Evolutionary conservation across 169 alveolate genomes (phyloP).

Genomic region (Plasmodium knowlesi): DNA sequence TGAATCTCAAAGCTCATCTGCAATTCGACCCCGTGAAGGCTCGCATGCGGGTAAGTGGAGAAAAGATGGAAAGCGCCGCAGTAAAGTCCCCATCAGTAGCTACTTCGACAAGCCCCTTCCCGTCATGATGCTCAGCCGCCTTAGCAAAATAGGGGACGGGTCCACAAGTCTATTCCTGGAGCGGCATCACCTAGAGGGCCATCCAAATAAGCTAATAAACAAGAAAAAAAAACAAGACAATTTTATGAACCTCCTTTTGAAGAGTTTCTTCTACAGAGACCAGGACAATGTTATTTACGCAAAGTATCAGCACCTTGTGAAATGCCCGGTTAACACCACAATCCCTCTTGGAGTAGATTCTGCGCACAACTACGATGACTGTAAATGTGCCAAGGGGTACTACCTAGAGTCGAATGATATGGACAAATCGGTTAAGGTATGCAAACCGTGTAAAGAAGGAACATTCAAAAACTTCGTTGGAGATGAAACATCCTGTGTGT

Average conservation of each 20-base stretch:
- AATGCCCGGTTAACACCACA: conserved; percentile 84
- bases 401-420: conserved; percentile 72
- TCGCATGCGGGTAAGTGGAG: neutral
- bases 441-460: conserved; percentile 86
- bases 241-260: conserved; percentile 18
- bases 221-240: neutral
- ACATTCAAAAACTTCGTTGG: conserved; percentile 86
- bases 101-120: neutral
- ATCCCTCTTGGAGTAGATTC: conserved; percentile 88
- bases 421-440: conserved; percentile 59
- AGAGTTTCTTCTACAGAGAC: conserved; percentile 22
- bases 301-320: conserved; percentile 74
- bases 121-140: neutral
- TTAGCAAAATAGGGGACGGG: neutral
- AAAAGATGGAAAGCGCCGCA: neutral
- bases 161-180: neutral
- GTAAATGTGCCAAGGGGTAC: conserved; percentile 88
- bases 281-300: conserved; percentile 6
- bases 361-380: conserved; percentile 83
- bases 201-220: neutral
- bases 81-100: neutral
- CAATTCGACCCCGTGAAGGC: neutral
- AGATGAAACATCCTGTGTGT: conserved; percentile 85
- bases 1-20: neutral
- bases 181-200: neutral